These are phyloP conservation scores for Sporothrix dimorphospora DNA, from an alignment of 2,329 filamentous ascomycete species.

Conservation along the genomic window DNA sequence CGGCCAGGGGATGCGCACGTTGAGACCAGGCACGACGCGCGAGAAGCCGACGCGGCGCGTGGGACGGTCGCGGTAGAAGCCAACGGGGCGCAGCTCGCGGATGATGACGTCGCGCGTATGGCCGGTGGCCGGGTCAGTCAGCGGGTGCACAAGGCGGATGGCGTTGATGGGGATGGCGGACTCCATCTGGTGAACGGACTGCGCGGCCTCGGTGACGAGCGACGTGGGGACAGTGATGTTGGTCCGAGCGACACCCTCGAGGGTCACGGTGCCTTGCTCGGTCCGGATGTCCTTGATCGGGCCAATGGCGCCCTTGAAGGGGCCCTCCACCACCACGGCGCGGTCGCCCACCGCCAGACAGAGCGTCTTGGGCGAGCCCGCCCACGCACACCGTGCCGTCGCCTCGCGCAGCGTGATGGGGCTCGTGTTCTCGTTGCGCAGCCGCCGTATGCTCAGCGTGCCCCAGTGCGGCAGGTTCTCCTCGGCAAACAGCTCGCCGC, in stretches of 20 bases:
- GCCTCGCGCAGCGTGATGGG: slow-evolving; percentile 39
- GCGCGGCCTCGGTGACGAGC: slow-evolving; percentile 43
- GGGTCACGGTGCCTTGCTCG: slow-evolving; percentile 59
- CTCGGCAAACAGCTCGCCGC: slow-evolving; percentile 31
- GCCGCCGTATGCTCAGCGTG: slow-evolving; percentile 32
- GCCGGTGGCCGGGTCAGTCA: slow-evolving; percentile 68
- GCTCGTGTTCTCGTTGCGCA: slow-evolving; percentile 26
- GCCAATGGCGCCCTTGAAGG: slow-evolving; percentile 82
- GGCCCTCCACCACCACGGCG: slow-evolving; percentile 78
- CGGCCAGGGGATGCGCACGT: slow-evolving; percentile 78
- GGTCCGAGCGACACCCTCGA: slow-evolving; percentile 58
- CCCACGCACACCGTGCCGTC: slow-evolving; percentile 56
- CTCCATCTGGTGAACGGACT: slow-evolving; percentile 51
- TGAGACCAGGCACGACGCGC: slow-evolving; percentile 70
- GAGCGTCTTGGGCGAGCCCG: slow-evolving; percentile 59
- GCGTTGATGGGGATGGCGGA: slow-evolving; percentile 67
- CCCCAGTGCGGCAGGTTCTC: slow-evolving; percentile 33
- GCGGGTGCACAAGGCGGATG: slow-evolving; percentile 79
- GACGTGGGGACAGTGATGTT: slow-evolving; percentile 48
- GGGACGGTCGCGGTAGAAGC: slow-evolving; percentile 54
- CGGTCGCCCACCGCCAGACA: slow-evolving; percentile 72
- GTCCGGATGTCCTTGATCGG: slow-evolving; percentile 62
- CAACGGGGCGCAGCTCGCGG: slow-evolving; percentile 64
- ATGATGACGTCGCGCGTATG: slow-evolving; percentile 74
- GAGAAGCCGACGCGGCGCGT: slow-evolving; percentile 54